Evolutionary conservation across 306 rosid species (phyloP), one percentile per base, ranked within the genome.

Genomic region (Fagus crenata): DNA sequence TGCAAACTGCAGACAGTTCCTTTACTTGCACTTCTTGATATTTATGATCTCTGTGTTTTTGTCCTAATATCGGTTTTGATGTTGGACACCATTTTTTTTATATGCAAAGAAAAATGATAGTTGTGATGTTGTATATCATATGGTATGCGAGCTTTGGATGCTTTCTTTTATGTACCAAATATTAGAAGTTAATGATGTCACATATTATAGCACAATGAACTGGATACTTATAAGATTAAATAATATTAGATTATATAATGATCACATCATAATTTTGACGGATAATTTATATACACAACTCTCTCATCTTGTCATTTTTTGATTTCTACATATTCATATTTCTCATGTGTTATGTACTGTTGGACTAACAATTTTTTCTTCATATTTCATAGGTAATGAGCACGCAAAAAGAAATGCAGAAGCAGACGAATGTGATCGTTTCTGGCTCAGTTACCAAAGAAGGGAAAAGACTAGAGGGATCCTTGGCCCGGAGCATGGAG

Each of bases 371-470:
- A 53, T 69, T 55, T 18, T n/a, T 33, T 22, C 28, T 22, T 51
- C 55, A 59, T 73, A 70, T 78, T 81, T 77, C 73, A 51, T 89
- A 90, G 95, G 59, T 90, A 76, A n/a, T 90, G 78, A 78, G 67
- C 83, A 84, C 81, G 84, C 92, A 90, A 7, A 88, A 88, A 73
- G 95, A 90, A 80, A 81, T 88, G 85, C 92, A 88, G 77, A 90
- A 90, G 80, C 95, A 90, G 87, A 85, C 88, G 90, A 90, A 80
- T 69, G 80, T 22, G 59, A 74, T 81, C 67, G 86, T 86, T 81
- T 86, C 95, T 56, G 87, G 7, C 64, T 90, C 92, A 49, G 82
- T 86, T 75, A 81, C 86, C 46, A 90, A 90, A 81, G 92, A 90
- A 83, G 90, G 90, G 59, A 88, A 71, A 80, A 89, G 95, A 67